Percentiles rank a stretch among this genome's conserved stretches.
Conservation (phyloP, 2,329 filamentous ascomycete genomes). For the Stemphylium vesicarium region DNA sequence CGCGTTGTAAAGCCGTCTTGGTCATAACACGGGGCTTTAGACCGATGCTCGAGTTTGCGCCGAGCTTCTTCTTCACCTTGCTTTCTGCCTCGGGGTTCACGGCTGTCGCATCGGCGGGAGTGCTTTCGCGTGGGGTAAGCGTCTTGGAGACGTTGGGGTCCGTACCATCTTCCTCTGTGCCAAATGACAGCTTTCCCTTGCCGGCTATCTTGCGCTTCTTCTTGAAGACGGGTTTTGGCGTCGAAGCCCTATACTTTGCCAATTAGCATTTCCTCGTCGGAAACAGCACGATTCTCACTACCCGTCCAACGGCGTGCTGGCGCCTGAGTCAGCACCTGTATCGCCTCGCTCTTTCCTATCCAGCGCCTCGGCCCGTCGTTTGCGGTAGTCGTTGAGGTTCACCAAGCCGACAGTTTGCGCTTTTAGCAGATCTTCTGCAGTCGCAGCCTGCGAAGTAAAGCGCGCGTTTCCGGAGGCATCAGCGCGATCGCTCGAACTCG, state of each 20-base stretch:
- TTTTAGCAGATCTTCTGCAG: slow-evolving; percentile 81
- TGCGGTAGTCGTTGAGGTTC: slow-evolving; percentile 90
- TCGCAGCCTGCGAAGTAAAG: slow-evolving; percentile 77
- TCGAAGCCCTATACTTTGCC: slow-evolving; percentile 63
- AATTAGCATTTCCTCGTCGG: slow-evolving; percentile 53
- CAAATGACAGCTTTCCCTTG: slow-evolving; percentile 72
- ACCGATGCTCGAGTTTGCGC: slow-evolving; percentile 66
- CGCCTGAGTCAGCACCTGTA: slow-evolving; percentile 65
- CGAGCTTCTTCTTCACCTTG: slow-evolving; percentile 57
- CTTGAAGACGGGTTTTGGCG: slow-evolving; percentile 58
- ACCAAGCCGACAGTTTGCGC: slow-evolving; percentile 90
- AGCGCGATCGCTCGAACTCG: slow-evolving; percentile 26
- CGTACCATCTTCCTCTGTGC: slow-evolving; percentile 66
- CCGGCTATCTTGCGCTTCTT: slow-evolving; percentile 62
- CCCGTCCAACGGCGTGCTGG: slow-evolving; percentile 64
- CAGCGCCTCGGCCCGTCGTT: slow-evolving; percentile 90
- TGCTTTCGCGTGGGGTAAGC: slow-evolving; percentile 49
- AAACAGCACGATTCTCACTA: slow-evolving; percentile 49
- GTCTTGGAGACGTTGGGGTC: slow-evolving; percentile 51
- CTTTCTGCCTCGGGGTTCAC: slow-evolving; percentile 40
- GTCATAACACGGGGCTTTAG: slow-evolving; percentile 73
- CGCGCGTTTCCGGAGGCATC: slow-evolving; percentile 55
- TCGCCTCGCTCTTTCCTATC: slow-evolving; percentile 87
- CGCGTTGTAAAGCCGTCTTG: slow-evolving; percentile 76
- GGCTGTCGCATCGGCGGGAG: slow-evolving; percentile 47